These are phyloP conservation scores for Grosmannia serpens DNA, from an alignment of 2,329 filamentous ascomycete species.

Conservation along the genomic window DNA sequence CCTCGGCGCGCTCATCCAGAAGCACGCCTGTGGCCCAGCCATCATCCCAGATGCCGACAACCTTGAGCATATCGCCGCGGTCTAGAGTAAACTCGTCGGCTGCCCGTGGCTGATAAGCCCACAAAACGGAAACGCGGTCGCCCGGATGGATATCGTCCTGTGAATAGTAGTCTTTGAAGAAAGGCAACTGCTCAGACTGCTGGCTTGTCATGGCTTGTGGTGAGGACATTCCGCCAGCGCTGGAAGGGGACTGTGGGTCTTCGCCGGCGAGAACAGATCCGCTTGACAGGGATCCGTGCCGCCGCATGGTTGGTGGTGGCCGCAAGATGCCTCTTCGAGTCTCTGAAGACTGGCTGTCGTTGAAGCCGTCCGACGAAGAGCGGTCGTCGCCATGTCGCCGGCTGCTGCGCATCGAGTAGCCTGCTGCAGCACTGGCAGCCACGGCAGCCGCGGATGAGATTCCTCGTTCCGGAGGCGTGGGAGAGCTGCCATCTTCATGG, in stretches of 20 bases:
- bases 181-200: slow-evolving; percentile 88
- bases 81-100: slow-evolving; percentile 89
- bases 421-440: slow-evolving; percentile 34
- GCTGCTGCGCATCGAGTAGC: slow-evolving; percentile 16
- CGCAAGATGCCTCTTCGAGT: slow-evolving; percentile 43
- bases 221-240: slow-evolving; percentile 66
- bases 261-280: slow-evolving; percentile 62
- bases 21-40: slow-evolving; percentile 94
- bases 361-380: slow-evolving; percentile 62
- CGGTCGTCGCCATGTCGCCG: slow-evolving; percentile 39
- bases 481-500: slow-evolving; percentile 41
- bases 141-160: slow-evolving; percentile 89
- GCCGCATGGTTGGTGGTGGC: slow-evolving; percentile 50
- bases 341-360: slow-evolving; percentile 60
- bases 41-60: slow-evolving; percentile 98
- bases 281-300: slow-evolving; percentile 83
- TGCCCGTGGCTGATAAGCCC: slow-evolving; percentile 93
- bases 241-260: slow-evolving; percentile 63
- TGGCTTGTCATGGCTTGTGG: slow-evolving; percentile 74
- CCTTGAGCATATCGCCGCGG: slow-evolving; percentile 93
- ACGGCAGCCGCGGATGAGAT: slow-evolving; percentile 28
- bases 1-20: slow-evolving; percentile 70
- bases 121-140: slow-evolving; percentile 81
- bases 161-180: slow-evolving; percentile 98
- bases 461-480: slow-evolving; percentile 35